Evolutionary conservation across 108 stramenopile genomes (phyloP).

Genomic region (Cyclotella choctawhatcheeana): DNA sequence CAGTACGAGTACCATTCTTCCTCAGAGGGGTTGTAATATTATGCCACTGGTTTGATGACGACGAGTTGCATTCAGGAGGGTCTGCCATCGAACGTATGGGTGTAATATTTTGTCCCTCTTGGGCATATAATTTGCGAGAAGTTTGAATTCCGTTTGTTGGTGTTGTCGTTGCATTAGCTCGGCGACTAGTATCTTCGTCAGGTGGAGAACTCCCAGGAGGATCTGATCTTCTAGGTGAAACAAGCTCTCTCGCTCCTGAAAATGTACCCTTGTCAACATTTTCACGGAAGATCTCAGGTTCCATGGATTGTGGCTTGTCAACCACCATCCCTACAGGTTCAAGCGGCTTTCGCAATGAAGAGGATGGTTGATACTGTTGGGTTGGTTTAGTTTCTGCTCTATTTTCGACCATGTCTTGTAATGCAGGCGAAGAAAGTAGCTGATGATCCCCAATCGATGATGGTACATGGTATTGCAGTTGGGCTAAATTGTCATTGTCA

Average conservation of each 20-base stretch:
- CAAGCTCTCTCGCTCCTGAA: neutral
- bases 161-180: neutral
- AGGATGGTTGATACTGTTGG: neutral
- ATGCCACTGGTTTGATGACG: too few species aligned
- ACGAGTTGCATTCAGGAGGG: slow-evolving; percentile 1
- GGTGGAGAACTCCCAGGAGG: slow-evolving; percentile 4
- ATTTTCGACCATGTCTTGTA: neutral
- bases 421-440: neutral
- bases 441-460: neutral
- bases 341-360: slow-evolving; percentile 4
- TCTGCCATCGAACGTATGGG: neutral
- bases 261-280: too few species aligned
- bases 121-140: neutral
- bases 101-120: neutral
- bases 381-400: too few species aligned
- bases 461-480: neutral
- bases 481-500: neutral
- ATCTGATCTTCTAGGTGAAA: neutral
- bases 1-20: too few species aligned
- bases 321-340: slow-evolving; percentile 1
- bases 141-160: neutral
- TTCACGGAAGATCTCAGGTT: too few species aligned
- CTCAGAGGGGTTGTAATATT: neutral
- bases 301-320: too few species aligned
- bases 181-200: too few species aligned